Base-by-base conservation (phyloP, 2,329 filamentous ascomycete species). In the Sporothrix phasma region DNA sequence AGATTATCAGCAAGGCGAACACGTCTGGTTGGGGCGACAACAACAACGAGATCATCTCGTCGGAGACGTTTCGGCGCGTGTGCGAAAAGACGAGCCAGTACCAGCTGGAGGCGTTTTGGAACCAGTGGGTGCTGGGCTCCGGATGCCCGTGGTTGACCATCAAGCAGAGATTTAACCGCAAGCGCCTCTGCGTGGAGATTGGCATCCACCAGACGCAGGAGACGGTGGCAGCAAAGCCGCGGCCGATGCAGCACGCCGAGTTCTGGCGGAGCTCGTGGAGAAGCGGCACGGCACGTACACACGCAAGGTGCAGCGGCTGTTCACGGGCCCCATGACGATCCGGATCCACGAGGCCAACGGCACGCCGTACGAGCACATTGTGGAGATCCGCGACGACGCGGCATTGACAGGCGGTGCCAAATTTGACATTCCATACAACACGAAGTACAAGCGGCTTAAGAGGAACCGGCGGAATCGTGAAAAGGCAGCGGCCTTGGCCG, bases 371-470 rank as follows among this genome's bases (percentile, higher is more conserved):
- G 94, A 99, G 73, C 94, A 99, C 72, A 97, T 97, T 67, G 88
- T 97, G 37, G 91, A 97, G 71, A 96, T 99, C 72, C 92, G 92
- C 66, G 92, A 97, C 69, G 87, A 88, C 31, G 84, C 85, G 15
- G 90, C 89, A 2, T 45, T 68, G 3, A 65, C 64, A 17, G 68
- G 88, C 69, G 79, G 78, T 1, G 81, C 81, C 26, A 94, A 89
- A 72, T 89, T 97, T 66, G 92, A 97, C 67, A 97, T 99, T 66
- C 92, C 93, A 0, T 99, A 99, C 76, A 97, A 97, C 71, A 99
- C 94, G 0, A 99, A 99, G 74, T 99, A 99, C 78, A 99, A 97
- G 78, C 87, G 95, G 8, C 81, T 99, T 2, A 99, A 99, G 79
- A 83, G 92, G 54, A 97, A 89, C 65, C 85, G 88, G 51, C 81